Base-by-base conservation (phyloP, 495 filamentous ascomycete species). In the Aspergillus cavernicola region DNA sequence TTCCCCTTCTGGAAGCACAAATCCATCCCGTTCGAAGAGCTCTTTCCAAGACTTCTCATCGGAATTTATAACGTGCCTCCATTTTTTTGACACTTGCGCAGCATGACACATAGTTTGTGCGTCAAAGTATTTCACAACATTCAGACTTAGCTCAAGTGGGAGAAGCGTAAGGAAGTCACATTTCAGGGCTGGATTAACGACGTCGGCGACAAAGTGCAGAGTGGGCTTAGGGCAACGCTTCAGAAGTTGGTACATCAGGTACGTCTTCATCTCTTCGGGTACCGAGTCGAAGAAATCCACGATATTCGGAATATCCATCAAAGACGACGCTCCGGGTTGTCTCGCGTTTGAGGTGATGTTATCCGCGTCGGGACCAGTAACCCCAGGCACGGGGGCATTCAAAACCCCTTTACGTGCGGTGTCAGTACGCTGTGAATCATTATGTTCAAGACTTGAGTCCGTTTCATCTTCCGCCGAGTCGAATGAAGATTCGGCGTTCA, bases 1-100 rank as follows among this genome's bases (percentile, higher is more conserved):
- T 63, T 99, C 93, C 11, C 89, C 89, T 2, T 86, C 80, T 13
- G 89, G 86, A 13, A 97, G 73, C 11, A 69, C 64, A 67, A 87
- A 96, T 0, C 88, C 89, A 68, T 96, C 90, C 10, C 75, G 75
- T 52, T 96, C 90, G 54, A 99, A 85, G 0, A 96, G 76, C 51
- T 92, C 88, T 70, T 96, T 97, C 93, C 93, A 99, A 6, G 89
- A 88, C 31, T 86, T 90, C 68, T 99, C 95, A 61, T 97, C 90
- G 8, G 85, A 85, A 60, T 97, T 90, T 47, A 96, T 80, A 13
- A 95, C 85, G 41, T 85, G 80, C 53, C 93, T 84, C 93, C 93
- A 99, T 60, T 85, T 84, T 70, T 89, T 96, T 1, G 92, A 97
- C 6, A 97, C 93, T 57, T 93, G 93, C 2, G 93, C 89, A 9